Evolutionary conservation across 768 basidiomycete species (phyloP).

Genomic region (Lentinula raphanica): DNA sequence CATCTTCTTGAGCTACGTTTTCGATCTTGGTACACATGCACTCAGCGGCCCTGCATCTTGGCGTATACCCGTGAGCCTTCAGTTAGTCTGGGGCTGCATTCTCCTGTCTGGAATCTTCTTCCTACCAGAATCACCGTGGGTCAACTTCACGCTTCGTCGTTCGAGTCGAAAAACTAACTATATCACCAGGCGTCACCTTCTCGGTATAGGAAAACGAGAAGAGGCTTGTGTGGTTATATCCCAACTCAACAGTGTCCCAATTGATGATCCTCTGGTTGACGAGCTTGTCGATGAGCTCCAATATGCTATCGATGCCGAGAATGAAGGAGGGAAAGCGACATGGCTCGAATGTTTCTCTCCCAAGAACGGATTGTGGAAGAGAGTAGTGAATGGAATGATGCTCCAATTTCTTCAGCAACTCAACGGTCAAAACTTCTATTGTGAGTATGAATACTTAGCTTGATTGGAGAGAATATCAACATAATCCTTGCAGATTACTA

Average conservation of each 20-base stretch:
- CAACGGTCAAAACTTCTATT: slow-evolving; percentile 79
- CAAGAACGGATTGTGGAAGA: slow-evolving; percentile 63
- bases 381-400: slow-evolving; percentile 80
- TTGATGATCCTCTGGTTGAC: slow-evolving; percentile 52
- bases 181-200: slow-evolving; percentile 56
- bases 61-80: slow-evolving; percentile 71
- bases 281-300: slow-evolving; percentile 62
- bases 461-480: background rate
- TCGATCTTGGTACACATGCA: slow-evolving; percentile 62
- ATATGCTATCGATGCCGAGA: slow-evolving; percentile 63
- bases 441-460: slow-evolving; percentile 29
- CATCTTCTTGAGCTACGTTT: slow-evolving; percentile 66
- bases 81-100: slow-evolving; percentile 64
- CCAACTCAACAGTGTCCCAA: slow-evolving; percentile 55
- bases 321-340: slow-evolving; percentile 74
- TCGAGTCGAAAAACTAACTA: background rate
- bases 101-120: slow-evolving; percentile 68
- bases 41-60: slow-evolving; percentile 60
- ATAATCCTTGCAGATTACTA: slow-evolving; percentile 54
- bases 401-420: slow-evolving; percentile 77
- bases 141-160: slow-evolving; percentile 6
- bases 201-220: slow-evolving; percentile 46
- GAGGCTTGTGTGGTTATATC: slow-evolving; percentile 64
- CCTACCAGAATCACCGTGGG: slow-evolving; percentile 74
- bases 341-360: slow-evolving; percentile 77